These are phyloP conservation scores for Phytophthora idaei DNA, from an alignment of 352 stramenopile species.

Conservation along the genomic window DNA sequence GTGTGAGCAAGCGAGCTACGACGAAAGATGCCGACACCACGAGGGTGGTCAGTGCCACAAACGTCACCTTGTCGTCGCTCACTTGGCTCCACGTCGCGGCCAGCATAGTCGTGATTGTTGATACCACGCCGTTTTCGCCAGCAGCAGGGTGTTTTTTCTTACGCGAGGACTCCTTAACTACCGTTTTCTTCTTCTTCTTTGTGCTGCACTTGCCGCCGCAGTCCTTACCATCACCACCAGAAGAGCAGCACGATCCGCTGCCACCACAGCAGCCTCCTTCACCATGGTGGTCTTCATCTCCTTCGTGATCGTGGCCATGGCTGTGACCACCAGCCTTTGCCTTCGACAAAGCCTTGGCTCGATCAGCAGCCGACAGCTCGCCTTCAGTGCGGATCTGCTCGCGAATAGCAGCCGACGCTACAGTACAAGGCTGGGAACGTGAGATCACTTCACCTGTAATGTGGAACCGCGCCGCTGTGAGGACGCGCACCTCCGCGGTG, in stretches of 20 bases:
- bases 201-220: constrained; percentile 41
- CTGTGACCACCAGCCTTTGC: constrained; percentile 26
- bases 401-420: constrained; percentile 53
- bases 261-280: constrained; percentile 43
- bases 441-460: constrained; percentile 69
- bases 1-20: constrained; percentile 47
- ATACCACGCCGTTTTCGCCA: constrained; percentile 15
- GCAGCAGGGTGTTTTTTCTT: constrained; percentile 21
- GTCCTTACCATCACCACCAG: constrained; percentile 30
- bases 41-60: constrained; percentile 53
- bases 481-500: constrained; percentile 64
- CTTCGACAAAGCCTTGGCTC: constrained; percentile 37
- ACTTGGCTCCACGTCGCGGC: constrained; percentile 38
- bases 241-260: constrained; percentile 42
- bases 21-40: constrained; percentile 60
- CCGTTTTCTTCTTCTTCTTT: constrained; percentile 43
- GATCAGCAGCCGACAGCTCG: constrained; percentile 36
- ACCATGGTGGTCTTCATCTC: constrained; percentile 27
- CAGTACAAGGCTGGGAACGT: constrained; percentile 57
- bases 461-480: constrained; percentile 71
- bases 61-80: constrained; percentile 59
- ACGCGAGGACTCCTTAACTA: constrained; percentile 16
- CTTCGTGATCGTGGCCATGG: constrained; percentile 25
- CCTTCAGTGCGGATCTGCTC: constrained; percentile 54
- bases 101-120: constrained; percentile 20